These are phyloP conservation scores for Gastrolobium bilobum DNA, from an alignment of 306 rosid species.

Conservation along the genomic window DNA sequence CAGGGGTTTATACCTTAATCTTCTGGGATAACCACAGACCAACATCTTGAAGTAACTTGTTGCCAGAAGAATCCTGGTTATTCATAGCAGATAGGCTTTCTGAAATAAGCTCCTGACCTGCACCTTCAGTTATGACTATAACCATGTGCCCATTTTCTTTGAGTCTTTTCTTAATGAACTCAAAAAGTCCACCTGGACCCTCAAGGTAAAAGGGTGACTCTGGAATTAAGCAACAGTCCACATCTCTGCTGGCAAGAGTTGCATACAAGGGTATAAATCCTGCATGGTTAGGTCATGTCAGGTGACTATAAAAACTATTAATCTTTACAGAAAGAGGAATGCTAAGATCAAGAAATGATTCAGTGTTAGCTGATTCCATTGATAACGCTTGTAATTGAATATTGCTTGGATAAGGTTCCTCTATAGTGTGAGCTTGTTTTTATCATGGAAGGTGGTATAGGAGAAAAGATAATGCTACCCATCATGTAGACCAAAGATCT, in stretches of 20 bases:
- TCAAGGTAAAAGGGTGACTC: slow-evolving; percentile 81
- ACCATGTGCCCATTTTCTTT: slow-evolving; percentile 83
- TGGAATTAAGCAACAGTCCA: slow-evolving; percentile 85
- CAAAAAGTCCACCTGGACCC: slow-evolving; percentile 73
- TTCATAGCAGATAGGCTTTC: slow-evolving; percentile 34
- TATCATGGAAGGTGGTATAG: slow-evolving; percentile 5
- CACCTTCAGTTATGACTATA: slow-evolving; percentile 84
- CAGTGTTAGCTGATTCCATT: background rate
- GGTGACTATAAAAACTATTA: slow-evolving; percentile 2
- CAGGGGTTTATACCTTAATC: slow-evolving; percentile 60
- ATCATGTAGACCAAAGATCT: background rate
- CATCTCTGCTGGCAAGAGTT: slow-evolving; percentile 82
- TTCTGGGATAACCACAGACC: slow-evolving; percentile 76
- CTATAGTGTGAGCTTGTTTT: slow-evolving; percentile 1
- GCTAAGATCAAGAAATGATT: background rate
- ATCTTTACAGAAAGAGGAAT: background rate
- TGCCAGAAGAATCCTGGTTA: too few species aligned
- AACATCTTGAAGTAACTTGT: too few species aligned
- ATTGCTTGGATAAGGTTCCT: background rate
- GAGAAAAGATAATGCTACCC: background rate
- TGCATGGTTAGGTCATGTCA: slow-evolving; percentile 40
- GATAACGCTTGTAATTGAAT: slow-evolving; percentile 13
- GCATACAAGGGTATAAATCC: slow-evolving; percentile 84
- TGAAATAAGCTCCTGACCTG: slow-evolving; percentile 70
- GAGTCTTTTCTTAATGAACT: slow-evolving; percentile 65